These are phyloP conservation scores for Oryza rufipogon DNA, from an alignment of 176 grass and related monocot species.

Conservation along the genomic window DNA sequence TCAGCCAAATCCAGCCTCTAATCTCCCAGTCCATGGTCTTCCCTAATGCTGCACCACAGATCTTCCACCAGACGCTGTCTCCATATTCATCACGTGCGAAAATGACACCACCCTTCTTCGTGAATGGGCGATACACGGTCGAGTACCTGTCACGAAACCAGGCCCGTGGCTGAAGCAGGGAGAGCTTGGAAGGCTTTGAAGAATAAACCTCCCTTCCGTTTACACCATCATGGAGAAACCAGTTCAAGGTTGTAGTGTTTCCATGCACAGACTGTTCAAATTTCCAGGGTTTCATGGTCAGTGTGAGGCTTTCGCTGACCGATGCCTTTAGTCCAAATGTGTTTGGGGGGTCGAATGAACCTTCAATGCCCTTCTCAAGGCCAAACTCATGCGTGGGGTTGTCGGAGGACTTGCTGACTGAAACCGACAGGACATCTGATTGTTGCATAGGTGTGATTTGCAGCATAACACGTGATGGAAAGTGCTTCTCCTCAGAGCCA, in stretches of 20 bases:
- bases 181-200: constrained; percentile 74
- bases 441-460: constrained; percentile 89
- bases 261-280: constrained; percentile 85
- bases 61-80: constrained; percentile 85
- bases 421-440: constrained; percentile 68
- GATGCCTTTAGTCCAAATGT: constrained; percentile 65
- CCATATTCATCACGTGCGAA: constrained; percentile 90
- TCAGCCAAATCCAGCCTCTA: constrained; percentile 77
- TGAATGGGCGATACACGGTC: constrained; percentile 68
- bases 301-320: constrained; percentile 51
- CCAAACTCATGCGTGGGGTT: constrained; percentile 77
- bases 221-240: constrained; percentile 79
- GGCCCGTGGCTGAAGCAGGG: constrained; percentile 68
- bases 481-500: constrained; percentile 85
- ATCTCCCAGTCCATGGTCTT: constrained; percentile 86
- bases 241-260: constrained; percentile 60
- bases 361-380: constrained; percentile 67
- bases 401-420: constrained; percentile 77
- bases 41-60: constrained; percentile 49
- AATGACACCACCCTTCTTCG: constrained; percentile 74
- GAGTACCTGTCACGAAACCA: constrained; percentile 87
- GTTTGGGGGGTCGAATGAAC: constrained; percentile 72
- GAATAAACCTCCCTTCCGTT: constrained; percentile 82
- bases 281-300: constrained; percentile 93
- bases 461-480: constrained; percentile 82